These are phyloP conservation scores for Thamnidium elegans DNA, from an alignment of 192 early-diverging fungal species.

Conservation along the genomic window DNA sequence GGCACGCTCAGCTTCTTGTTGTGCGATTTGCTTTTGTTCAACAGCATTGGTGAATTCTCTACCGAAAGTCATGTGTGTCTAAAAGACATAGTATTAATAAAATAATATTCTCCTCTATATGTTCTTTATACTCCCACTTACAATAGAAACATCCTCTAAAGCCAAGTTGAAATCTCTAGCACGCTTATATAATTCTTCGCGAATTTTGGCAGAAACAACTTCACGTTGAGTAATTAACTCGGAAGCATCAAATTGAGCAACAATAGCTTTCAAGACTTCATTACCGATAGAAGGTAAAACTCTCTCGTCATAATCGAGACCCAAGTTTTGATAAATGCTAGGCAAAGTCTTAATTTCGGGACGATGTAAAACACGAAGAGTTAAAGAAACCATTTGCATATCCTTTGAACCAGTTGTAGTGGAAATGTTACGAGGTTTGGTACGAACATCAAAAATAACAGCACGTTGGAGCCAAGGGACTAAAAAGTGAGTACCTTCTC, in stretches of 20 bases:
- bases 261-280: constrained; percentile 96
- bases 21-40: constrained; percentile 98
- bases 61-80: constrained; percentile 98
- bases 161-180: constrained; percentile 94
- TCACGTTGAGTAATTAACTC: constrained; percentile 99
- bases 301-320: constrained; percentile 95
- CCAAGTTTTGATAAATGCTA: constrained; percentile 85
- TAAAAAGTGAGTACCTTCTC: constrained; percentile 97
- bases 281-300: constrained; percentile 98
- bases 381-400: constrained; percentile 97
- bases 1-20: constrained; percentile 99
- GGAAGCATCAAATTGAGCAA: constrained; percentile 97
- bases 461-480: constrained; percentile 96
- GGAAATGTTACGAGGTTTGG: constrained; percentile 93
- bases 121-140: constrained; percentile 39
- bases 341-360: constrained; percentile 77
- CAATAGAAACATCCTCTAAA: constrained; percentile 97
- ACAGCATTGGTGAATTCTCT: constrained; percentile 98
- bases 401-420: constrained; percentile 99
- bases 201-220: constrained; percentile 85
- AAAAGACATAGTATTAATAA: constrained; percentile 5
- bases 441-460: constrained; percentile 89
- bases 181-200: constrained; percentile 89
- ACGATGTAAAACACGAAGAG: constrained; percentile 87
- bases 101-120: background rate